Base-by-base conservation (phyloP, 169 alveolate species). In the Babesia bigemina region DNA sequence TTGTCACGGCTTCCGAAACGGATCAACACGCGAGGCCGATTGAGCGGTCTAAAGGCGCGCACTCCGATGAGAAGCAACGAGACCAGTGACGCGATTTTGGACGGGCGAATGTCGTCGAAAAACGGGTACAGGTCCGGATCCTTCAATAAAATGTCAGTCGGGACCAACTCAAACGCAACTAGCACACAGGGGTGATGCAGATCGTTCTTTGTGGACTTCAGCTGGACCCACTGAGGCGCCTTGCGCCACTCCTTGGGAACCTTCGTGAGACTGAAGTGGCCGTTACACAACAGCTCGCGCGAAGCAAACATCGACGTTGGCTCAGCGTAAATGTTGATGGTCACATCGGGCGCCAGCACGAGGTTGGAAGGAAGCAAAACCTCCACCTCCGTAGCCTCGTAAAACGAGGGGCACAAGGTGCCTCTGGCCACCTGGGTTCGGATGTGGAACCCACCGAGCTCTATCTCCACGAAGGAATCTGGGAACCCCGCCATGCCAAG, bases 181-280 rank as follows among this genome's bases (percentile, higher is more conserved):
- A 94, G 77, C 11, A 94, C 75, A 50, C 87, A 86, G 11, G 96
- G 95, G 60, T 87, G 90, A 65, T 93, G 92, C 52, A 88, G 86
- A 16, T 90, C 88, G 75, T 92, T 88, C 52, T 84, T 86, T 16
- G 91, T 86, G 28, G 96, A 91, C 63, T 86, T 92, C 26, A 94
- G 87, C 42, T 60, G 77, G 29, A 92, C 84, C 97, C 97, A 94
- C 26, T 84, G 89, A 17, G 97, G 97, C 12, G 95, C 94, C 62
- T 91, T 76, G 53, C 84, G 87, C 97, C 97, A 93, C 79, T 88
- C 96, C 50, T 83, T 81, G 9, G 97, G 97, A 57, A 94, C 93
- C 70, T 94, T 89, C 74, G 58, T 79, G 22, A 93, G 79, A 39
- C 92, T 93, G 56, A 67, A 92, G 19, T 86, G 84, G 76, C 85